These are phyloP conservation scores for Plasmodium sp. DNA, from an alignment of 169 alveolate genomes.

Conservation along the genomic window DNA sequence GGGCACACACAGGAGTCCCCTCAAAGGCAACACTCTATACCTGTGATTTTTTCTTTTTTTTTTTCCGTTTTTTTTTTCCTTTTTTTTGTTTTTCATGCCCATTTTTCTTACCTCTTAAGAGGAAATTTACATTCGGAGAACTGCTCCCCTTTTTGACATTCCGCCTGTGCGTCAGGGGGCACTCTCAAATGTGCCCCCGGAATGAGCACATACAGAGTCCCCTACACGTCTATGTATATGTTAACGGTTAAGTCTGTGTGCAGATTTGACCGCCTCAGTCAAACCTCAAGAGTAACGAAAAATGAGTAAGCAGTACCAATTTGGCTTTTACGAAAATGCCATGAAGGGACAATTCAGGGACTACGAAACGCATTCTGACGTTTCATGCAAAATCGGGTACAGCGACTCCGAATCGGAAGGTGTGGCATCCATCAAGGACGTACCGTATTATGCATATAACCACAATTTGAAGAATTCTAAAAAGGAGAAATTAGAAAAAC, in stretches of 20 bases:
- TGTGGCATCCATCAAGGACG: slow-evolving; percentile 63
- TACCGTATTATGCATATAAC: slow-evolving; percentile 40
- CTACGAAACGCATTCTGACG: slow-evolving; percentile 59
- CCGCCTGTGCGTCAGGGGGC: neutral
- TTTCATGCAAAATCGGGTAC: slow-evolving; percentile 68
- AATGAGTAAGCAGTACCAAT: slow-evolving; percentile 39
- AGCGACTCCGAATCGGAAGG: slow-evolving; percentile 75
- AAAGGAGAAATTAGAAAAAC: slow-evolving; percentile 65
- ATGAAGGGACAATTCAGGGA: slow-evolving; percentile 31
- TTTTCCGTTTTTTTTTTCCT: neutral
- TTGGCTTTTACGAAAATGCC: slow-evolving; percentile 11
- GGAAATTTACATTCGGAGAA: neutral
- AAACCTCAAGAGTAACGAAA: neutral
- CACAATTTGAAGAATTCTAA: slow-evolving; percentile 26
- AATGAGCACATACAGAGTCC: neutral
- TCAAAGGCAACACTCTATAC: neutral
- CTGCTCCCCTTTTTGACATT: neutral
- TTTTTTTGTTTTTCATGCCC: neutral
- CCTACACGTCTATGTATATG: neutral
- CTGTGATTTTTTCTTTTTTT: neutral
- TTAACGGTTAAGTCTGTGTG: neutral
- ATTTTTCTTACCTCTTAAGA: neutral
- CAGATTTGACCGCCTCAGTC: neutral
- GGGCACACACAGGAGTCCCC: neutral
- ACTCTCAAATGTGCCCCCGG: neutral